Evolutionary conservation across 371 early-diverging fungal species (phyloP).

Genomic region (Rhizopus sp.): DNA sequence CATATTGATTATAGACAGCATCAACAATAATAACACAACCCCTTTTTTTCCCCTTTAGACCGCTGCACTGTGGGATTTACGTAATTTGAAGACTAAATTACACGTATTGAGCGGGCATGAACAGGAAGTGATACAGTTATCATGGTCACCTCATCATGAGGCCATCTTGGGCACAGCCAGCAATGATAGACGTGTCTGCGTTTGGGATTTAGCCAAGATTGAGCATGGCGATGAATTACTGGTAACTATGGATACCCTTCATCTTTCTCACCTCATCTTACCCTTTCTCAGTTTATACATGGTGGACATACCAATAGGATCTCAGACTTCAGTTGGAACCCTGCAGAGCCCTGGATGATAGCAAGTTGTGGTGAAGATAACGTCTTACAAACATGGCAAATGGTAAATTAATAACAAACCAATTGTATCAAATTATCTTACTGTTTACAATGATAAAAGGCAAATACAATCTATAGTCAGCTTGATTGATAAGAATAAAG

Average conservation of each 20-base stretch:
- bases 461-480: constrained; percentile 35
- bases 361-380: constrained; percentile 96
- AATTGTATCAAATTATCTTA: background rate
- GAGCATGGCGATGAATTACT: constrained; percentile 95
- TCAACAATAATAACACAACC: background rate
- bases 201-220: constrained; percentile 95
- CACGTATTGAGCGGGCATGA: constrained; percentile 87
- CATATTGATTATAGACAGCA: background rate
- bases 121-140: constrained; percentile 89
- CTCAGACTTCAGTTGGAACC: constrained; percentile 97
- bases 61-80: constrained; percentile 95
- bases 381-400: constrained; percentile 97
- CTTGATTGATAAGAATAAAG: background rate
- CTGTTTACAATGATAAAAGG: constrained; percentile 7
- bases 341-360: constrained; percentile 93
- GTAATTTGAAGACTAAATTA: constrained; percentile 79
- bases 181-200: constrained; percentile 87
- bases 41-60: constrained; percentile 61
- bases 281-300: constrained; percentile 84
- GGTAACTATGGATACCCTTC: constrained; percentile 39
- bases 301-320: constrained; percentile 98
- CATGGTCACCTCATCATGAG: constrained; percentile 95
- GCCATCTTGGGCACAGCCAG: constrained; percentile 91
- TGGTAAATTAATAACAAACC: constrained; percentile 56
- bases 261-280: background rate